Base-by-base conservation (phyloP, 2,329 filamentous ascomycete species). In the Calonectria pauciramosa region DNA sequence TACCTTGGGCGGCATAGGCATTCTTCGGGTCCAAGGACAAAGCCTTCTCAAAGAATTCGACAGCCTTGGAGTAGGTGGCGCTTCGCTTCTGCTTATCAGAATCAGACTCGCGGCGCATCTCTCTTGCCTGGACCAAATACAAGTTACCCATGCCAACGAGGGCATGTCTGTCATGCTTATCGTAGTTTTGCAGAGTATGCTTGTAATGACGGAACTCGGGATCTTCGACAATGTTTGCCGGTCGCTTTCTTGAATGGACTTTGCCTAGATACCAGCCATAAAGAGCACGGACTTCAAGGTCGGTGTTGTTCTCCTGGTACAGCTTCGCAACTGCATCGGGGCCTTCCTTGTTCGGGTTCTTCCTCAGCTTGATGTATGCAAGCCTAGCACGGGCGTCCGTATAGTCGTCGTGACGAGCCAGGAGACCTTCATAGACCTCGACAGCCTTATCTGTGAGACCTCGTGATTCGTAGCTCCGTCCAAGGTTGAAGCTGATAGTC, bases 21-120 rank as follows among this genome's bases (percentile, higher is more conserved):
- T 99, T 99, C 86, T 94, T 96, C 0, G 96, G 93, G 82, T 99
- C 97, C n/a, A 99, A 88, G 76, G 97, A 95, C 28, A 99, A 88
- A 6, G 96, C 96, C 86, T 99, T 99, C 84, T 99, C 97, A 80
- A 98, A 99, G 86, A 99, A 99, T 83, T 99, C 97, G 14, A 99
- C 96, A 0, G 97, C 96, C 79, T 96, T 96, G 83, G 93, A 92
- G 83, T 99, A 99, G 75, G 93, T 94, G 79, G 94, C 94, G 72
- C 93, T 94, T 68, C 96, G 93, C 87, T 97, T 98, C 81, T 98
- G 94, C 86, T 95, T 98, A 74, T 99, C 96, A 74, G 93, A 90
- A 11, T 99, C 97, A 0, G 94, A 94, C 75, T 97, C 95, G 66
- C 96, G 93, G 36, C 95, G 94, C 96, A 99, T 98, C 84, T 99